Base-by-base conservation (phyloP, 495 filamentous ascomycete species). In the Penicillium ochrochloron region DNA sequence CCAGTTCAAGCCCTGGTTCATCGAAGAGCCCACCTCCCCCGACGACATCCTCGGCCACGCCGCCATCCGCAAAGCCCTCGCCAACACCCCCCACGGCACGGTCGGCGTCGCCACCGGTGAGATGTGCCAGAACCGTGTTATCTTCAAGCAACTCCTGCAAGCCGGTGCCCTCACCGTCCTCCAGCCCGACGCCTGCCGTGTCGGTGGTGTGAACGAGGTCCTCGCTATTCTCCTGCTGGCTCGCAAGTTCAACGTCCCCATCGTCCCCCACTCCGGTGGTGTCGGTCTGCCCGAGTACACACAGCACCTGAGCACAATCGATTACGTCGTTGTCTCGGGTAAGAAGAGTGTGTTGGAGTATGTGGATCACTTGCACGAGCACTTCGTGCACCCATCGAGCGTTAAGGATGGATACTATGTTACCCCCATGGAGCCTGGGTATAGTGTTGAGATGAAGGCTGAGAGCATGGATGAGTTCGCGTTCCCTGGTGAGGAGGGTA, bases 221-320 rank as follows among this genome's bases (percentile, higher is more conserved):
- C 81, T 97, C 15, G 92, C 93, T 10, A 93, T 97, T n/a, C 72
- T 97, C 42, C 82, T 97, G 2, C 89, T 97, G 80, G 94, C 94
- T 17, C 90, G 89, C 73, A 97, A 97, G 82, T 85, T 88, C 69
- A 82, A 83, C 12, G 84, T 96, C 17, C 93, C 93, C 3, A 89
- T 96, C 63, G 92, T 97, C 21, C 93, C 93, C 2, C 93, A 97
- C 75, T 89, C 85, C 4, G 94, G 94, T 10, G 94, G 94, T 65
- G 93, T 97, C 5, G 93, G 93, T 7, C 79, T 97, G 61, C 93
- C 94, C 8, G 94, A 97, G 76, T 96, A 97, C 77, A 97, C 94
- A 0, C 93, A 96, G 80, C 94, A 97, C 71, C 75, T 97, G 57
- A 92, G 89, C 77, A 97, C 92, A 1, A 95, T 97, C 68, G 94